These are phyloP conservation scores for Diaporthe destruens DNA, from an alignment of 2,329 filamentous ascomycete genomes.

Conservation along the genomic window DNA sequence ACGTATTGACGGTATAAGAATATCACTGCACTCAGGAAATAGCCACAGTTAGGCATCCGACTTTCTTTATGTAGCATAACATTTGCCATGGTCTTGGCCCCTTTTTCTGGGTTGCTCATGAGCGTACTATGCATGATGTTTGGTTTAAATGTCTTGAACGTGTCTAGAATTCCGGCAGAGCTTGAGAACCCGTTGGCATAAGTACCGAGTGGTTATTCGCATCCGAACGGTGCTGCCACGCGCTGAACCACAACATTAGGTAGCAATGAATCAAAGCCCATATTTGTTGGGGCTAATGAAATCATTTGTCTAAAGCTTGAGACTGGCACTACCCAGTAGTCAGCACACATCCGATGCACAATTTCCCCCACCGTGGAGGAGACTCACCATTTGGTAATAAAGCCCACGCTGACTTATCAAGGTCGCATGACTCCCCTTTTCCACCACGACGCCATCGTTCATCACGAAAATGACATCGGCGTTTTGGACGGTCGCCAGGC, in stretches of 20 bases:
- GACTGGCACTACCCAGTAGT: not conserved
- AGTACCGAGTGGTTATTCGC: too few species aligned
- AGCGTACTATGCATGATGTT: too few species aligned
- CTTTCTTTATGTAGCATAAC: not conserved
- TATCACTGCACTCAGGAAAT: fast-evolving
- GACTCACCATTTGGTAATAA: conserved; percentile 19
- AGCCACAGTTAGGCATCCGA: not conserved
- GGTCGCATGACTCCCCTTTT: conserved; percentile 8
- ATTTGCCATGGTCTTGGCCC: too few species aligned
- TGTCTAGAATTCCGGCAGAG: too few species aligned
- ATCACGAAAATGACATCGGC: conserved; percentile 16
- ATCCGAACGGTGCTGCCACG: not conserved
- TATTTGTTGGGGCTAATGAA: too few species aligned
- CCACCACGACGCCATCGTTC: not conserved
- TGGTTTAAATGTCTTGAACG: too few species aligned
- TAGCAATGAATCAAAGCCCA: too few species aligned
- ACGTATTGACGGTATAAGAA: not conserved
- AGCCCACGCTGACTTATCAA: not conserved
- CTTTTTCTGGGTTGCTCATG: too few species aligned
- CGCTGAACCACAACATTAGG: too few species aligned
- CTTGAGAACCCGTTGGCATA: too few species aligned
- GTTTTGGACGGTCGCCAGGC: conserved; percentile 10
- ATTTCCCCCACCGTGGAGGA: fast-evolving
- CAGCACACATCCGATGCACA: not conserved
- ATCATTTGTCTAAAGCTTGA: not conserved